These are phyloP conservation scores for Aspergillus transmontanensis DNA, from an alignment of 2,329 filamentous ascomycete species.

Conservation along the genomic window DNA sequence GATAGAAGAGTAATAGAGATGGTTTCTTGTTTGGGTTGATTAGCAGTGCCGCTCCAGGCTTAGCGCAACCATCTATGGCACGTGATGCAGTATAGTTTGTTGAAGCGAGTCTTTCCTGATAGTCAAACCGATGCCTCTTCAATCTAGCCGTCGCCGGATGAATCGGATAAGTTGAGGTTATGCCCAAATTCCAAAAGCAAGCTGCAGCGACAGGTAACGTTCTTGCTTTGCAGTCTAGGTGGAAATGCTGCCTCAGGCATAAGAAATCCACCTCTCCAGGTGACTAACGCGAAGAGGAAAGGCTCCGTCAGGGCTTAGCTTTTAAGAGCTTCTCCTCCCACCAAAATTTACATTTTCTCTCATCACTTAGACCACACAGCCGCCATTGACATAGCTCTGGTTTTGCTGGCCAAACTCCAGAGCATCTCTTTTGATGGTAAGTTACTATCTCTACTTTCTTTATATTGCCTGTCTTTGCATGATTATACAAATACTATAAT, in stretches of 20 bases:
- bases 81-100: background rate
- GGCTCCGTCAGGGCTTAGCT: constrained; percentile 8
- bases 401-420: constrained; percentile 34
- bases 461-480: constrained; percentile 48
- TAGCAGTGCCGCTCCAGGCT: background rate
- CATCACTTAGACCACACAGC: constrained; percentile 11
- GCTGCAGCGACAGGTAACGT: background rate
- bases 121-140: background rate
- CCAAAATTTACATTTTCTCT: constrained; percentile 20
- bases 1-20: constrained; percentile 1
- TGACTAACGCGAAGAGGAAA: constrained; percentile 10
- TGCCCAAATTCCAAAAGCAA: background rate
- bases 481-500: constrained; percentile 68
- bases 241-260: background rate
- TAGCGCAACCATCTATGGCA: background rate
- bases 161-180: background rate
- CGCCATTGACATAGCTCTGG: constrained; percentile 20
- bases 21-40: constrained; percentile 1
- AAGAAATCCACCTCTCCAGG: background rate
- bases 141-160: background rate
- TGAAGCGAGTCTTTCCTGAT: background rate
- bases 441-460: constrained; percentile 11
- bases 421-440: constrained; percentile 33
- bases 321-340: constrained; percentile 10
- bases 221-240: background rate